Evolutionary conservation across 2,329 filamentous ascomycete genomes (phyloP).

Genomic region (Diplodia corticola): DNA sequence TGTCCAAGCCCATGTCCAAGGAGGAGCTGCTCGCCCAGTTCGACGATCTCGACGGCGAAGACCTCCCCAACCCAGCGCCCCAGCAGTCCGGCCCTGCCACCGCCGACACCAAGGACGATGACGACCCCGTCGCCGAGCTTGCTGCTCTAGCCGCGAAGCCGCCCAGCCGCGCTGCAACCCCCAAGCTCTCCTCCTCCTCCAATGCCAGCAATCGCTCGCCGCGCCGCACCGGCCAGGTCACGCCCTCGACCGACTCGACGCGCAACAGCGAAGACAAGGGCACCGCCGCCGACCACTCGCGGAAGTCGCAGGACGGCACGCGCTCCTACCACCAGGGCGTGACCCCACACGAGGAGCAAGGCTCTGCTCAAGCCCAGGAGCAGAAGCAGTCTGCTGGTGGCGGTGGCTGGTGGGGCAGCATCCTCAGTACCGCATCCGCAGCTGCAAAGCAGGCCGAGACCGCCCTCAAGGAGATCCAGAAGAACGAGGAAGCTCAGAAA

Average conservation of each 20-base stretch:
- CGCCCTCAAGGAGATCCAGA: slow-evolving; percentile 90
- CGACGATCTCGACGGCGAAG: slow-evolving; percentile 43
- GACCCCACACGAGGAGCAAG: slow-evolving; percentile 62
- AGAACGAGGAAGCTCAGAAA: slow-evolving; percentile 93
- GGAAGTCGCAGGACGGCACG: slow-evolving; percentile 78
- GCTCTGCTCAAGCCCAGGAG: slow-evolving; percentile 52
- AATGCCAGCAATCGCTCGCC: slow-evolving; percentile 40
- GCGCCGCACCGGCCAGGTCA: slow-evolving; percentile 35
- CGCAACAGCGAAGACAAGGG: slow-evolving; percentile 62
- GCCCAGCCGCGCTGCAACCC: slow-evolving; percentile 75
- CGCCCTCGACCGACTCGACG: slow-evolving; percentile 42
- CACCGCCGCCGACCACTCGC: slow-evolving; percentile 40
- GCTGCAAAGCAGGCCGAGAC: slow-evolving; percentile 85
- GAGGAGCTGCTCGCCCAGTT: slow-evolving; percentile 51
- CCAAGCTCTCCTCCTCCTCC: slow-evolving; percentile 59
- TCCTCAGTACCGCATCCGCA: slow-evolving; percentile 75
- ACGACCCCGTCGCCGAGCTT: slow-evolving; percentile 85
- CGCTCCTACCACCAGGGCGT: slow-evolving; percentile 70
- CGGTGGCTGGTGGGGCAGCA: slow-evolving; percentile 66
- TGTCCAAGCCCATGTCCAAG: slow-evolving; percentile 43
- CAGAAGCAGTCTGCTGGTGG: slow-evolving; percentile 43
- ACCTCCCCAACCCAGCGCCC: slow-evolving; percentile 34
- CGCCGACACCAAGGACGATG: slow-evolving; percentile 44
- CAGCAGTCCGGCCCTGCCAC: slow-evolving; percentile 43
- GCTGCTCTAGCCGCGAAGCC: slow-evolving; percentile 70